phyloP scores from a whole-genome alignment of 139 green algal species.

The Picochlorum costavermella region DNA sequence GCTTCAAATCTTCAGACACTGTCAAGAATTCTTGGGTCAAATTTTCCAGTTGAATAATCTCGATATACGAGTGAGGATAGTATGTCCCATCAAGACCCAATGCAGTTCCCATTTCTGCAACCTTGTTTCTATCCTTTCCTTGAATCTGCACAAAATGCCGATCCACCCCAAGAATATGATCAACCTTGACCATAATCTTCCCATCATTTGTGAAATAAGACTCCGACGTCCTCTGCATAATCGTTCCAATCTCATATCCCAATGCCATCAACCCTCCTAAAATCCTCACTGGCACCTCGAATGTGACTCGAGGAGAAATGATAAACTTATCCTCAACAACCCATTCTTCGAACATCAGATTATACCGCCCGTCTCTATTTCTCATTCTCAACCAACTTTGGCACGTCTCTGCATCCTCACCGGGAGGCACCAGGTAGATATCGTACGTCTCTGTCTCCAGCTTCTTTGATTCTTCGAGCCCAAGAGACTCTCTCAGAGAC shows the following conservation, averaged over 20 bases:
- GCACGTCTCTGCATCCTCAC: constrained; percentile 91
- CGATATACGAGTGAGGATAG: constrained; percentile 85
- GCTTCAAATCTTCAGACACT: constrained; percentile 62
- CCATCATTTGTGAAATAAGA: constrained; percentile 21
- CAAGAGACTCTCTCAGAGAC: background rate
- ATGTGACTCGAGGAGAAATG: constrained; percentile 89
- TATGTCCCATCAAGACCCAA: constrained; percentile 81
- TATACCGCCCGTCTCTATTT: constrained; percentile 90
- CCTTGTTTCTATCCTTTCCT: constrained; percentile 60
- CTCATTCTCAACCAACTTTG: constrained; percentile 94
- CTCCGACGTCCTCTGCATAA: constrained; percentile 71
- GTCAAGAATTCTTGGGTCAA: constrained; percentile 56
- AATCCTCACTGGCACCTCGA: constrained; percentile 88
- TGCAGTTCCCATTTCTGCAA: constrained; percentile 46
- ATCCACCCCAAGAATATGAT: constrained; percentile 67
- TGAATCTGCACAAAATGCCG: constrained; percentile 65
- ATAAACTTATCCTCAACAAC: constrained; percentile 89
- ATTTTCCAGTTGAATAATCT: constrained; percentile 78
- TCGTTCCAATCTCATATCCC: constrained; percentile 90
- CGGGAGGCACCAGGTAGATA: constrained; percentile 90
- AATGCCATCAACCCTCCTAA: constrained; percentile 95
- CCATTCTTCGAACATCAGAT: constrained; percentile 97
- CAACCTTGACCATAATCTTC: constrained; percentile 68
- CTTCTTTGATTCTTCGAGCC: constrained; percentile 5
- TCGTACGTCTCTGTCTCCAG: constrained; percentile 62